phyloP scores from a whole-genome alignment of 2,329 filamentous ascomycete species.

The Aspergillus japonicus region DNA sequence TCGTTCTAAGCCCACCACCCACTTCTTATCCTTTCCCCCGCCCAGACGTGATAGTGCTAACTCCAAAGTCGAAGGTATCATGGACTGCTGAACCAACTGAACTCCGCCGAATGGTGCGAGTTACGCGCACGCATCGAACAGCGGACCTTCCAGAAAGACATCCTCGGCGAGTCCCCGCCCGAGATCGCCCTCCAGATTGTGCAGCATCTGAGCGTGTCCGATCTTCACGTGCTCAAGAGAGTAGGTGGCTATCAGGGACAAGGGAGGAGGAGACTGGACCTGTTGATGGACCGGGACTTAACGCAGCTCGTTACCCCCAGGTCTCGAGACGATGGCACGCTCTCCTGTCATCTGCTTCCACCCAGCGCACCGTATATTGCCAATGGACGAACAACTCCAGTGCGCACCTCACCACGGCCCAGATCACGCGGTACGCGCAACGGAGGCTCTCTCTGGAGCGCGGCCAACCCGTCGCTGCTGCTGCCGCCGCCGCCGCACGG shows the following conservation, averaged over 20 bases:
- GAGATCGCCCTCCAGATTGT: constrained; percentile 34
- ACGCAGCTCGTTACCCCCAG: constrained; percentile 14
- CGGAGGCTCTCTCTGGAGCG: constrained; percentile 24
- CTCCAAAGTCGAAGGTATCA: constrained; percentile 24
- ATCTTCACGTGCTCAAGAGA: constrained; percentile 29
- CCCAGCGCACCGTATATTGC: constrained; percentile 20
- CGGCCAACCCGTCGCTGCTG: constrained; percentile 20
- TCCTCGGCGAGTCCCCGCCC: constrained; percentile 32
- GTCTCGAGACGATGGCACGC: constrained; percentile 36
- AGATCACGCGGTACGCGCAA: constrained; percentile 21
- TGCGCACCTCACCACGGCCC: background rate
- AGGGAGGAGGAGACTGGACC: background rate
- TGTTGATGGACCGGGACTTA: background rate
- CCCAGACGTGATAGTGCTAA: background rate
- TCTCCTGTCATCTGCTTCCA: constrained; percentile 27
- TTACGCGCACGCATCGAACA: constrained; percentile 22
- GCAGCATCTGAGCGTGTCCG: constrained; percentile 26
- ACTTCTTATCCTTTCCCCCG: background rate
- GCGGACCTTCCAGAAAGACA: constrained; percentile 32
- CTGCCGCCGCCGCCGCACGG: background rate
- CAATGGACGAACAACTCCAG: constrained; percentile 14
- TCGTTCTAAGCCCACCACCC: background rate
- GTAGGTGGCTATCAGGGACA: constrained; percentile 18
- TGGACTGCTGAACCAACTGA: constrained; percentile 29
- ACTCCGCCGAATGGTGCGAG: constrained; percentile 33